Conservation (phyloP, 139 green algal genomes). For the Microglena sp. region DNA sequence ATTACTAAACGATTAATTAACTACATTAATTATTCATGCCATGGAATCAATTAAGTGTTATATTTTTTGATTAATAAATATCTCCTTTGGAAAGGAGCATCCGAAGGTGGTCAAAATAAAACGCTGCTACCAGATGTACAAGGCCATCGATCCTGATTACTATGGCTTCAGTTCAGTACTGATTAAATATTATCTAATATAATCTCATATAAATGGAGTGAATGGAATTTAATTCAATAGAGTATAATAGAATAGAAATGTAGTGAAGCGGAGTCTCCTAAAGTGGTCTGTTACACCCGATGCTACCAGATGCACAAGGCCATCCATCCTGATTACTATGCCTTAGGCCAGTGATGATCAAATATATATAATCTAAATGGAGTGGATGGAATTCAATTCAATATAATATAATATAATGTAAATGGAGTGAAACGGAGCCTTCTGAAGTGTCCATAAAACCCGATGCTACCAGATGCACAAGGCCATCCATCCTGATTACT, state of each 20-base stretch:
- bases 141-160: constrained; percentile 89
- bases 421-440: constrained; percentile 86
- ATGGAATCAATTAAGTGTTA: too few species aligned
- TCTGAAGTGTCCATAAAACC: constrained; percentile 48
- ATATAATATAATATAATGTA: too few species aligned
- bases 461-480: constrained; percentile 77
- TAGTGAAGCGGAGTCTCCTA: constrained; percentile 82
- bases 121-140: constrained; percentile 77
- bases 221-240: too few species aligned
- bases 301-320: constrained; percentile 75
- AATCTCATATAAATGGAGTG: too few species aligned
- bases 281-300: constrained; percentile 44
- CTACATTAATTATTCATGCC: too few species aligned
- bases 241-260: too few species aligned
- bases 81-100: constrained; percentile 87
- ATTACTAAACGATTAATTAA: neutral
- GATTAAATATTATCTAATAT: neutral
- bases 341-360: constrained; percentile 57
- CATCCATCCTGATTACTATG: constrained; percentile 96
- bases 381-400: too few species aligned
- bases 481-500: constrained; percentile 92
- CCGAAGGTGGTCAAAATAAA: constrained; percentile 47
- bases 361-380: too few species aligned
- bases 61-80: too few species aligned
- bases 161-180: constrained; percentile 85